Conservation (phyloP, 2,329 filamentous ascomycete genomes). For the Aspergillus niger region DNA sequence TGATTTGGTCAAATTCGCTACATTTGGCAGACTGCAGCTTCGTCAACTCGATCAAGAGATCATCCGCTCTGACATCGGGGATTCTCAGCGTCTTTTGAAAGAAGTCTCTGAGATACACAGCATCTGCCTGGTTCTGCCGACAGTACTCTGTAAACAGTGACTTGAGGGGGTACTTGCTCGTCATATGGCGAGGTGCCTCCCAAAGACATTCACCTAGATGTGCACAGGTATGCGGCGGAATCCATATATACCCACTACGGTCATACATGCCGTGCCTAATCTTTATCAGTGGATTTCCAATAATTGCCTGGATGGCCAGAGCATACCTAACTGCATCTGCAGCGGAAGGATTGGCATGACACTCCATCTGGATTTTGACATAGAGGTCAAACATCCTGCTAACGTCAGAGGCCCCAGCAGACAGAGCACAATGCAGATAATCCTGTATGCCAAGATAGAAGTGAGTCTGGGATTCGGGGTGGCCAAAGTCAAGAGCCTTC, state of each 20-base stretch:
- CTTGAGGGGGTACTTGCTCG: conserved; percentile 1
- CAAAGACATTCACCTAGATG: neutral
- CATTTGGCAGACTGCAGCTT: neutral
- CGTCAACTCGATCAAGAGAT: conserved; percentile 7
- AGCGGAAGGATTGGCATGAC: neutral
- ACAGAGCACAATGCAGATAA: neutral
- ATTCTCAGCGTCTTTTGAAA: conserved; percentile 8
- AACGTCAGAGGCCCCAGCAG: neutral
- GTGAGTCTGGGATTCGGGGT: conserved; percentile 9
- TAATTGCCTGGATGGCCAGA: no score
- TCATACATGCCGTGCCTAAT: no score
- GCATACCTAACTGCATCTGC: neutral
- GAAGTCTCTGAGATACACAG: neutral
- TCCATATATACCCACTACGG: neutral
- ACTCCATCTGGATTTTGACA: conserved; percentile 1
- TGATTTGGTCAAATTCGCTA: neutral
- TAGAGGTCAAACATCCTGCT: conserved; percentile 13
- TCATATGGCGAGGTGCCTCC: conserved; percentile 6
- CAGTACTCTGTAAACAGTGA: neutral
- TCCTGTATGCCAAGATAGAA: conserved; percentile 8
- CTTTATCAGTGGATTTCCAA: no score
- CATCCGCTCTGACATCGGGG: neutral
- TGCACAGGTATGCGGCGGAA: neutral
- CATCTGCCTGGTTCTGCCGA: neutral
- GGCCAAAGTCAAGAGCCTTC: conserved; percentile 8